These are phyloP conservation scores for Beta macrorhiza DNA, from an alignment of 179 eudicot species.

Conservation along the genomic window DNA sequence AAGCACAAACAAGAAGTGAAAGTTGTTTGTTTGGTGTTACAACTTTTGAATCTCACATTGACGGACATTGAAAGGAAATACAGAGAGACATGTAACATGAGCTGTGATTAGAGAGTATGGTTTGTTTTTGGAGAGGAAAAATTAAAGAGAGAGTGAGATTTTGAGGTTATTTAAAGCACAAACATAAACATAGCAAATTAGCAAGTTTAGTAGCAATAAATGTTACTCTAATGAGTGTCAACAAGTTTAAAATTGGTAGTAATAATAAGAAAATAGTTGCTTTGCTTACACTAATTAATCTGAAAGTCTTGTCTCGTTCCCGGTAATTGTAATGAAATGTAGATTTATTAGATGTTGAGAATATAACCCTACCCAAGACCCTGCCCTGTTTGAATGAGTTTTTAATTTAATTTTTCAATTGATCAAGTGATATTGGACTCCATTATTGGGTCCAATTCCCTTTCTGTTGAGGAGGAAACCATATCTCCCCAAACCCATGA, in stretches of 20 bases:
- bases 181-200: neutral
- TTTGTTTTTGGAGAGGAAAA: neutral
- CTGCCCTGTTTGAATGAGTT: too few relatives aligned
- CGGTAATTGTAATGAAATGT: too few relatives aligned
- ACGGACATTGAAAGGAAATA: neutral
- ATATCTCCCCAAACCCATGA: too few relatives aligned
- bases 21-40: neutral
- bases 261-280: too few relatives aligned
- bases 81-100: slow-evolving; percentile 12
- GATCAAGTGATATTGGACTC: too few relatives aligned
- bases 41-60: neutral
- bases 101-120: slow-evolving; percentile 1
- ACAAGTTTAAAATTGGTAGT: neutral
- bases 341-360: too few relatives aligned
- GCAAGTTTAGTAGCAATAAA: neutral
- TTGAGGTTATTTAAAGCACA: neutral
- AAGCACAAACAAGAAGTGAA: neutral
- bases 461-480: too few relatives aligned
- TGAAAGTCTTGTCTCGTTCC: too few relatives aligned
- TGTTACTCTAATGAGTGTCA: neutral
- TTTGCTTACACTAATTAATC: too few relatives aligned
- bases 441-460: too few relatives aligned
- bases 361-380: too few relatives aligned
- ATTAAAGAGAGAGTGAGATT: neutral
- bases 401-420: too few relatives aligned